Conservation (phyloP, 805 yeast species). For the Suhomyces sp. region DNA sequence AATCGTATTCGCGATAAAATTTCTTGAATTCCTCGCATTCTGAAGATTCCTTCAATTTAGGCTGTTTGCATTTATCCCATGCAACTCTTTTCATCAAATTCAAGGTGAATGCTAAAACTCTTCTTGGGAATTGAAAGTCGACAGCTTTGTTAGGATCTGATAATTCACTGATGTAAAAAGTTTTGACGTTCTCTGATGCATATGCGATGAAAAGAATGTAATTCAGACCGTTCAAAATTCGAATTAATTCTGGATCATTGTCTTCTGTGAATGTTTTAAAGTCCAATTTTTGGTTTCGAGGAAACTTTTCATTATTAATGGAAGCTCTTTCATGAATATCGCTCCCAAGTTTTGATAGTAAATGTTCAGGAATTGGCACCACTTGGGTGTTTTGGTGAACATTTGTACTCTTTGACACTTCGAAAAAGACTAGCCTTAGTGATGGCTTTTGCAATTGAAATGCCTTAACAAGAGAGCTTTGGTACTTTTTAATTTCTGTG, state of each 20-base stretch:
- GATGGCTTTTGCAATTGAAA: slow-evolving; percentile 37
- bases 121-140: slow-evolving; percentile 83
- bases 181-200: slow-evolving; percentile 18
- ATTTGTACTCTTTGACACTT: slow-evolving; percentile 60
- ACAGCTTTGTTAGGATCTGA: slow-evolving; percentile 37
- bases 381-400: slow-evolving; percentile 78
- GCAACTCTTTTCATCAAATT: slow-evolving; percentile 59
- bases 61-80: slow-evolving; percentile 79
- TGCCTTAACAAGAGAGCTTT: slow-evolving; percentile 50
- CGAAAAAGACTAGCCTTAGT: slow-evolving; percentile 62
- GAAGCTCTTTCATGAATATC: slow-evolving; percentile 44
- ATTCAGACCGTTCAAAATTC: slow-evolving; percentile 31
- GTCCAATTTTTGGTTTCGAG: slow-evolving; percentile 41
- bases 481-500: slow-evolving; percentile 37
- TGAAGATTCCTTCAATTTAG: slow-evolving; percentile 55
- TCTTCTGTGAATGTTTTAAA: slow-evolving; percentile 35
- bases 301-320: slow-evolving; percentile 48
- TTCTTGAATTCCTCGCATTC: slow-evolving; percentile 66
- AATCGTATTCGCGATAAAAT: slow-evolving; percentile 54
- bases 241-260: slow-evolving; percentile 18
- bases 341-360: slow-evolving; percentile 42
- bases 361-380: slow-evolving; percentile 60
- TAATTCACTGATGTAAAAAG: slow-evolving; percentile 19
- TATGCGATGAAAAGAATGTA: slow-evolving; percentile 36
- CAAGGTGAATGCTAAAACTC: slow-evolving; percentile 66